Conservation (phyloP, 2,329 filamentous ascomycete species). For the Grosmannia serpens region DNA sequence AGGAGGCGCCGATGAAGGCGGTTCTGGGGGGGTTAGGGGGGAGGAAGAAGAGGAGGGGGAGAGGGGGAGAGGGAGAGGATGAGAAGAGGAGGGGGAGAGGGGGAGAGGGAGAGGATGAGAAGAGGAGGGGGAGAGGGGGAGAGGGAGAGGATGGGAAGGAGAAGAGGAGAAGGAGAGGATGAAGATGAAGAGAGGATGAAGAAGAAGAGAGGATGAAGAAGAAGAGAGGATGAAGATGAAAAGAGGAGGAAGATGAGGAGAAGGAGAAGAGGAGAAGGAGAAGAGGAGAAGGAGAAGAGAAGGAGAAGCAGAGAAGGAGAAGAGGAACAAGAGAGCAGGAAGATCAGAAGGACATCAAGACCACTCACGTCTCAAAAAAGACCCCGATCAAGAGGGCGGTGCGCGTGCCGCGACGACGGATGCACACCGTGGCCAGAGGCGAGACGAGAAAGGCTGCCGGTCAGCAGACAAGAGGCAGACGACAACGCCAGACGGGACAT, state of each 20-base stretch:
- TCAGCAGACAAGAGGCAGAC: background rate
- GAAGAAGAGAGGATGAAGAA: no score
- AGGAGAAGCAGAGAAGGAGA: no score
- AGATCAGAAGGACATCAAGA: background rate
- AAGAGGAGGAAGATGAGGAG: no score
- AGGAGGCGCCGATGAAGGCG: constrained; percentile 59
- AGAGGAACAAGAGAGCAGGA: background rate
- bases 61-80: no score
- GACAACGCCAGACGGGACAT: constrained; percentile 6
- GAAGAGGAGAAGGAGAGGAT: no score
- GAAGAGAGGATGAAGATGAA: no score
- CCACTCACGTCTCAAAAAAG: constrained; percentile 42
- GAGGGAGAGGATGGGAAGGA: background rate
- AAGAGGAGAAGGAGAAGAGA: no score
- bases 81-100: no score
- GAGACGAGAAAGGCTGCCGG: constrained; percentile 30
- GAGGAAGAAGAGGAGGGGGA: background rate
- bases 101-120: background rate
- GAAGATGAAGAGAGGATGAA: no score
- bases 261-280: no score
- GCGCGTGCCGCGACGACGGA: constrained; percentile 51
- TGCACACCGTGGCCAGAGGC: constrained; percentile 52
- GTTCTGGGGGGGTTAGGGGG: constrained; percentile 21
- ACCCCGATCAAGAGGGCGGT: constrained; percentile 53
- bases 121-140: background rate